These are phyloP conservation scores for Selenicereus undatus DNA, from an alignment of 148 eudicot species.

Conservation along the genomic window DNA sequence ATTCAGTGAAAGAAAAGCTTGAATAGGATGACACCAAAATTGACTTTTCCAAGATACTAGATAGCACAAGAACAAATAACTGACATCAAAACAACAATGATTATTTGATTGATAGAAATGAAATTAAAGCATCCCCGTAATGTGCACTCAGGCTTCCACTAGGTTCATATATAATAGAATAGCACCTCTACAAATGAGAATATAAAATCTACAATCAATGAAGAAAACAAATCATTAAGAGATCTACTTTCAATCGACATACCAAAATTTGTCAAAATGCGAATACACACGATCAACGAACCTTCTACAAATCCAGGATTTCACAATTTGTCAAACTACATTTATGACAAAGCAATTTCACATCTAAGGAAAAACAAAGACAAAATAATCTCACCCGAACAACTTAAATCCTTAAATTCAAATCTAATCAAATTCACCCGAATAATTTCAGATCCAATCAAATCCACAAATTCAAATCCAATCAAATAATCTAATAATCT, in stretches of 20 bases:
- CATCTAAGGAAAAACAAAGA: no score
- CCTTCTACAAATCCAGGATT: not conserved
- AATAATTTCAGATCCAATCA: no score
- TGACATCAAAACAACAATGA: not conserved
- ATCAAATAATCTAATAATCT: no score
- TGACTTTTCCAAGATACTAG: not conserved
- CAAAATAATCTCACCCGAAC: no score
- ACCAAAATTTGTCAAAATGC: not conserved
- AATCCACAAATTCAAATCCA: no score
- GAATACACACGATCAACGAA: not conserved
- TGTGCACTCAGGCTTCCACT: not conserved
- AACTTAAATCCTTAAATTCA: no score
- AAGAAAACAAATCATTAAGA: not conserved
- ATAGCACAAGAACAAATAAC: not conserved
- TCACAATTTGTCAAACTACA: no score
- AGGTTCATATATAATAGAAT: not conserved
- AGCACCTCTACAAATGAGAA: not conserved
- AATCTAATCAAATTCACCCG: no score
- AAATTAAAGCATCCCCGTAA: slow-evolving; percentile 2
- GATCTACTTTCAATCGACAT: not conserved
- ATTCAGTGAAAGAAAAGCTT: no score
- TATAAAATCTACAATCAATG: not conserved
- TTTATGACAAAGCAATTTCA: no score
- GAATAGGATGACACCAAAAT: no score
- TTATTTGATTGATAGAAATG: not conserved